Percentiles rank a stretch among this genome's conserved stretches.
Conservation (phyloP, 2,329 filamentous ascomycete genomes). For the Coccinonectria pachysandricola region DNA sequence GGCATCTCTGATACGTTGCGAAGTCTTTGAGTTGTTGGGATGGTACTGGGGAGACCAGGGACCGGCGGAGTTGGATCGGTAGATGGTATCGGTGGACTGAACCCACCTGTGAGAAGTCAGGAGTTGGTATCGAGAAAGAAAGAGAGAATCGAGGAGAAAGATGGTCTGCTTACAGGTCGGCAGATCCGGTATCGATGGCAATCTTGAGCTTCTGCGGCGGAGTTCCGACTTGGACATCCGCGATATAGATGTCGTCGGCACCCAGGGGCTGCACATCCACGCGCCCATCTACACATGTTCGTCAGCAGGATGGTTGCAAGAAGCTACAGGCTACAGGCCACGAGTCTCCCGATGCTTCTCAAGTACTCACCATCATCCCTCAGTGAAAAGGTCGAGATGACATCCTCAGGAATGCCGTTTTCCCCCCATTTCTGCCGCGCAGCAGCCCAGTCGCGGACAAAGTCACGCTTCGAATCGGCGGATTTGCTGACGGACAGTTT, state of each 20-base stretch:
- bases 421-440: too few relatives aligned
- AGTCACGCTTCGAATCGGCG: too few relatives aligned
- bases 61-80: constrained; percentile 23
- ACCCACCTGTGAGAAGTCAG: constrained; percentile 45
- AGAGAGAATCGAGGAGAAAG: too few relatives aligned
- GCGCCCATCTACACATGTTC: constrained; percentile 22
- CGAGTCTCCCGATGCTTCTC: too few relatives aligned
- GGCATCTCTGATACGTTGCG: constrained; percentile 29
- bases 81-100: constrained; percentile 37
- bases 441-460: too few relatives aligned
- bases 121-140: too few relatives aligned
- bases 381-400: too few relatives aligned
- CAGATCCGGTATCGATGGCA: constrained; percentile 44
- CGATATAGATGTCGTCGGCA: constrained; percentile 33
- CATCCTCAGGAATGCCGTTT: too few relatives aligned
- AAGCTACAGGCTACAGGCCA: too few relatives aligned
- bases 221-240: constrained; percentile 35
- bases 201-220: constrained; percentile 37
- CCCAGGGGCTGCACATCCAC: constrained; percentile 27
- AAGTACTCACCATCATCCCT: too few relatives aligned
- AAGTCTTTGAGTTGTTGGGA: constrained; percentile 35
- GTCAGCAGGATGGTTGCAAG: too few relatives aligned
- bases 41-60: constrained; percentile 31
- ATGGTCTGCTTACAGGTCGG: constrained; percentile 55
- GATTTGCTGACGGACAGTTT: too few relatives aligned